Base-by-base conservation (phyloP, 2,329 filamentous ascomycete genomes). In the Penicillium sp. region DNA sequence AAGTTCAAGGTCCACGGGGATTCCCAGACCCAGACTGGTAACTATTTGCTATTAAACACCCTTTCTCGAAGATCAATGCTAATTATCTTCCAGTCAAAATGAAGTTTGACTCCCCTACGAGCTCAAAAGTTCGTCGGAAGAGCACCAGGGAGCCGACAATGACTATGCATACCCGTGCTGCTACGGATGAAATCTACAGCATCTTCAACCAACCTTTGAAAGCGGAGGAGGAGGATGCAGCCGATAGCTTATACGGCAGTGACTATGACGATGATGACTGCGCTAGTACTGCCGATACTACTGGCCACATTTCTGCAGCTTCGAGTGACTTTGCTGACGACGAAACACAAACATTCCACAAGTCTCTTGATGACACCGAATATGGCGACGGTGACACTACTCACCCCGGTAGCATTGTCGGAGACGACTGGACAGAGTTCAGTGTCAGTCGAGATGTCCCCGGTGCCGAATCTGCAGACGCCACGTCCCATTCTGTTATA, bases 151-250 rank as follows among this genome's bases (percentile, higher is more conserved):
- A 97, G 69, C 88, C 91, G n/a, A 98, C 93, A 1, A 96, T 98
- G 91, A 98, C 93, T 0, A 82, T 98, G 57, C 90, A 97, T 66
- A 98, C 93, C 10, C 88, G 83, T 61, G 92, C 93, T 57, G 93
- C 93, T 4, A 96, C 92, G 54, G 91, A 97, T 60, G 93, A 98
- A 60, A 96, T 98, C 45, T 97, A 97, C 63, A 90, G 90, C 50
- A 89, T 98, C 42, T 98, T 97, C 72, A 97, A 93, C 63, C 88
- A 93, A 50, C 92, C 93, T 1, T 69, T 92, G 31, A 78, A 79
- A 54, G 73, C 74, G 2, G 68, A 74, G 47, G 62, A 74, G 1
- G 72, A 72, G 28, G 66, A 71, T 45, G 80, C 77, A 23, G 77
- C 78, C 2, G 83, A 89, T 12, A 84, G 86, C 49, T 83, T 86